Conservation (phyloP, 371 early-diverging fungal species). For the Smittium culicis region DNA sequence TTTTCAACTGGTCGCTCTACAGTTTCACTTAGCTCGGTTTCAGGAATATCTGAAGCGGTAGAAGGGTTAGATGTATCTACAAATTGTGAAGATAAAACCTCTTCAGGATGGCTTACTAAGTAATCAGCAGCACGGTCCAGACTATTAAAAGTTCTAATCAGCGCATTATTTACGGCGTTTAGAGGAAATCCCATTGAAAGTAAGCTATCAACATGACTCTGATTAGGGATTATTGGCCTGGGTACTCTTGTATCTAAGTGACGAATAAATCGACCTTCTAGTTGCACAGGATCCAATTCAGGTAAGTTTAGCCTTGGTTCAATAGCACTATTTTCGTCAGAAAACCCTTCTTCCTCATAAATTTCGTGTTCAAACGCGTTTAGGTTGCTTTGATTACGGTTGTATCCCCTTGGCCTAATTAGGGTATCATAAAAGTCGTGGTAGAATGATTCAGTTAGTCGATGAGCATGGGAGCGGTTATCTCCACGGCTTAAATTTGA, state of each 20-base stretch:
- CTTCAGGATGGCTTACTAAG: constrained; percentile 63
- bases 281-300: neutral
- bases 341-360: neutral
- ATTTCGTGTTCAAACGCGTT: neutral
- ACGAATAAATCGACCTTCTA: neutral
- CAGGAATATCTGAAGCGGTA: no score
- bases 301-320: neutral
- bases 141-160: constrained; percentile 63
- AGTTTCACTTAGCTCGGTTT: no score
- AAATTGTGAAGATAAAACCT: constrained; percentile 30
- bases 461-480: neutral
- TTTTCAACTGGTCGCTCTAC: no score
- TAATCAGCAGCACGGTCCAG: constrained; percentile 80
- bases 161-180: constrained; percentile 64
- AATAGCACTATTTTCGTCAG: neutral
- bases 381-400: neutral
- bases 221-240: constrained; percentile 34
- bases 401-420: neutral
- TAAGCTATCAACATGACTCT: constrained; percentile 51
- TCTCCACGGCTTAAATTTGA: neutral
- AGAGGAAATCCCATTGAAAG: constrained; percentile 83
- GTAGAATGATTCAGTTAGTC: neutral
- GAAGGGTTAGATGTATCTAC: constrained; percentile 10
- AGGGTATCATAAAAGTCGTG: neutral
- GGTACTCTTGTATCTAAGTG: neutral